phyloP scores from a whole-genome alignment of 169 alveolate genomes.

The Eimeria acervulina region DNA sequence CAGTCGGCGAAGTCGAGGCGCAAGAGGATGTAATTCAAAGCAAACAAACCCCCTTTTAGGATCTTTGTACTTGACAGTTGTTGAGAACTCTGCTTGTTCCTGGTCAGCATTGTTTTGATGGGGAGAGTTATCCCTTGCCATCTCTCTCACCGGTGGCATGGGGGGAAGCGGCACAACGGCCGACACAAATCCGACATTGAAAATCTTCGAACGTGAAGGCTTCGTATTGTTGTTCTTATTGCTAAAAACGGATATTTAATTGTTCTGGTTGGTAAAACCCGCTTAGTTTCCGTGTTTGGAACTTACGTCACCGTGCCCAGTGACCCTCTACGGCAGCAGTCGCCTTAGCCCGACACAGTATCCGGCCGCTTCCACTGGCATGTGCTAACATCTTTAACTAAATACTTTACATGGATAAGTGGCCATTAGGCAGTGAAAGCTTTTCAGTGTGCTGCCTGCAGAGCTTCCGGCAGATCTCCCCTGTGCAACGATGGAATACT shows the following conservation, averaged over 20 bases:
- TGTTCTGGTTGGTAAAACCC: background rate
- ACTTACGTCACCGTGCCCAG: background rate
- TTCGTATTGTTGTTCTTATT: background rate
- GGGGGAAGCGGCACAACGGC: background rate
- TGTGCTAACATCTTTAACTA: background rate
- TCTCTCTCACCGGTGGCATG: slow-evolving; percentile 18
- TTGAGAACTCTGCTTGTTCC: background rate
- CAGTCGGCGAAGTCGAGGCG: background rate
- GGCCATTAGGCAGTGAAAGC: background rate
- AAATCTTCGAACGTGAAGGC: background rate
- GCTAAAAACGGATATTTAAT: background rate
- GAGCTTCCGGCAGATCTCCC: slow-evolving; percentile 4
- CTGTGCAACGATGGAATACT: background rate
- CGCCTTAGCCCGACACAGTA: background rate
- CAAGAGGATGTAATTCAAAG: background rate
- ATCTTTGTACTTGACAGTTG: background rate
- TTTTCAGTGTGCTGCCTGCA: slow-evolving; percentile 1
- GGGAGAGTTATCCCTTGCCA: background rate
- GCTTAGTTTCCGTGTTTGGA: background rate
- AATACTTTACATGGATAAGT: background rate
- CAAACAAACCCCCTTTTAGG: background rate
- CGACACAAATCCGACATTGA: background rate
- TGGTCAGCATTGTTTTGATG: background rate
- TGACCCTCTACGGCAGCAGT: slow-evolving; percentile 19
- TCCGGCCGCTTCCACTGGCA: background rate